Conservation (phyloP, 345 rosid species). For the Citrus trifoliata region DNA sequence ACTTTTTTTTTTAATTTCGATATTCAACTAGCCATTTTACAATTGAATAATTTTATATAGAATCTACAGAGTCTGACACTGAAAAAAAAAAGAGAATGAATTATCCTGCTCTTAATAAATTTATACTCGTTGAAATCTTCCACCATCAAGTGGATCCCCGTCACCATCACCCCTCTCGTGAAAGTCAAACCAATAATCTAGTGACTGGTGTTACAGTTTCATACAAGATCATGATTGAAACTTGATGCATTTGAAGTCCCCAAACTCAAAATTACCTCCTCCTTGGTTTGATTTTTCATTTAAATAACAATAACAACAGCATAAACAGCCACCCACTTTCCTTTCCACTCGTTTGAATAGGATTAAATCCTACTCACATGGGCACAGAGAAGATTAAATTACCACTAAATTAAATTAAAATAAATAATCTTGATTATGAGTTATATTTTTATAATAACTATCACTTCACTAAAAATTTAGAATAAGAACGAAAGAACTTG, state of each 20-base stretch:
- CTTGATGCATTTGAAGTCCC: neutral
- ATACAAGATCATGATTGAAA: neutral
- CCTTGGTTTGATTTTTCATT: neutral
- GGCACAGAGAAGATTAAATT: too few species aligned
- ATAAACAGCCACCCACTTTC: too few species aligned
- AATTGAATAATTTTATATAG: neutral
- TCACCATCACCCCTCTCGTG: fast-evolving
- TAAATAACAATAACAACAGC: too few species aligned
- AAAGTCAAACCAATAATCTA: neutral
- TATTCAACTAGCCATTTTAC: neutral
- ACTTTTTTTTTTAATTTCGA: too few species aligned
- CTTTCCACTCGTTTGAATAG: too few species aligned
- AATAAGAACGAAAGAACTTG: too few species aligned
- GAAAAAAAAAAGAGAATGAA: neutral
- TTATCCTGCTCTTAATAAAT: neutral
- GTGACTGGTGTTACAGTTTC: neutral
- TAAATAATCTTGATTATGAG: too few species aligned
- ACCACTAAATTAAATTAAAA: too few species aligned
- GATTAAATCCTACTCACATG: too few species aligned
- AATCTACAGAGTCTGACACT: neutral
- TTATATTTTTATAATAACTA: too few species aligned
- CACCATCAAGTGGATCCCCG: neutral
- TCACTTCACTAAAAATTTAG: too few species aligned
- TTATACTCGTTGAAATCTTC: neutral
- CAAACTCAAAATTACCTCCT: neutral